A percentile compares a stretch with the other conserved stretches of the same genome.
phyloP scores from a whole-genome alignment of 345 rosid genomes.

The Lumnitzera racemosa region DNA sequence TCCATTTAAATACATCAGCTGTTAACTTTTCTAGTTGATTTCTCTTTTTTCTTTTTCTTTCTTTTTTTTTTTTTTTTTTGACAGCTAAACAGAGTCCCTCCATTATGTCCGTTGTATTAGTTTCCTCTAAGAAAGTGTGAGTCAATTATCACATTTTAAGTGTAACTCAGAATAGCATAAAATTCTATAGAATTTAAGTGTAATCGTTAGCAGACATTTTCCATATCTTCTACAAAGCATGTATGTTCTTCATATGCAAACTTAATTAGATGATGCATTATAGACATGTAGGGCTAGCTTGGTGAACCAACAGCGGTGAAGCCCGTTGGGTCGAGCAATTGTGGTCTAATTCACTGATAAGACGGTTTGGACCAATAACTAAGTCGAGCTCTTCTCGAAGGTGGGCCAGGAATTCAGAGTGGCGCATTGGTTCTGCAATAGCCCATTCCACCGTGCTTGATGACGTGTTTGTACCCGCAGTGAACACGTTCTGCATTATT shows the following conservation, averaged over 20 bases:
- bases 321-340: conserved; percentile 60
- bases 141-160: too few species aligned
- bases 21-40: too few species aligned
- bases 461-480: conserved; percentile 94
- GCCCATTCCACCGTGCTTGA: conserved; percentile 92
- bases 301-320: conserved; percentile 51
- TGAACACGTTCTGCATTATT: conserved; percentile 49
- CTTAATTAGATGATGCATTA: not conserved
- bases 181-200: too few species aligned
- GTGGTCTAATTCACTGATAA: conserved; percentile 43
- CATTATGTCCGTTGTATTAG: too few species aligned
- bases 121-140: too few species aligned
- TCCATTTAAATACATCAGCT: too few species aligned
- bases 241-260: not conserved
- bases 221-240: too few species aligned
- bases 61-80: too few species aligned
- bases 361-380: conserved; percentile 46
- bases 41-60: too few species aligned
- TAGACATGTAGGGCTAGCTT: conserved; percentile 34
- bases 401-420: conserved; percentile 40
- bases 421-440: conserved; percentile 71
- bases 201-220: too few species aligned
- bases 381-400: conserved; percentile 56
- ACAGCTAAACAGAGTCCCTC: too few species aligned
- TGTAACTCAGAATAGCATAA: too few species aligned